These are phyloP conservation scores for Pinus albicaulis DNA, from an alignment of 75 land plant species.

Conservation along the genomic window DNA sequence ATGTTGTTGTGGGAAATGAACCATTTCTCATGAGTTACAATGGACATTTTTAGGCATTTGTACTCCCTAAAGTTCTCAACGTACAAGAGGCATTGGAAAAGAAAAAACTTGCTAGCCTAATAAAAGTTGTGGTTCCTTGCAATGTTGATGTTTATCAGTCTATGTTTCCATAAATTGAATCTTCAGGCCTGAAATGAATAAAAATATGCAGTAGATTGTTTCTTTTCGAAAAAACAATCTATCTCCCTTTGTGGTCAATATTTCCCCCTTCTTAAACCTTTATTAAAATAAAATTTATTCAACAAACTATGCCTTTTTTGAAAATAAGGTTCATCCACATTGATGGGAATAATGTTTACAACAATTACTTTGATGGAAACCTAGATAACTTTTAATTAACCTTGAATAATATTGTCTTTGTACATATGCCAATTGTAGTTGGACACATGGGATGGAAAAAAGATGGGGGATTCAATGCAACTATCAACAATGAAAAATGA, in stretches of 20 bases:
- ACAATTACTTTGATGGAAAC: not conserved
- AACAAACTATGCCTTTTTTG: conserved; percentile 54
- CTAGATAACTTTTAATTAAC: conserved; percentile 59
- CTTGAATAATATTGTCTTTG: conserved; percentile 48
- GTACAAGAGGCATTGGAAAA: conserved; percentile 55
- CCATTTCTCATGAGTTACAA: conserved; percentile 49
- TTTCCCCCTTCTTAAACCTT: conserved; percentile 51
- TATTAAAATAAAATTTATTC: conserved; percentile 49
- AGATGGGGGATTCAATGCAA: conserved; percentile 76
- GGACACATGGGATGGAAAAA: conserved; percentile 95
- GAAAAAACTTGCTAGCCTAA: conserved; percentile 40
- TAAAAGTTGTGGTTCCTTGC: conserved; percentile 86
- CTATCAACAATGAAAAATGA: conserved; percentile 39
- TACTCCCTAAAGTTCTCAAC: conserved; percentile 64
- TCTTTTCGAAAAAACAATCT: conserved; percentile 38
- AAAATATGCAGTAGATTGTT: conserved; percentile 60
- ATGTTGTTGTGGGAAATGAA: conserved; percentile 82
- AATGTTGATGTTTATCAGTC: conserved; percentile 59
- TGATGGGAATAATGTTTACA: conserved; percentile 55
- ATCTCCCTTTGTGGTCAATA: conserved; percentile 75
- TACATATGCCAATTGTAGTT: conserved; percentile 49
- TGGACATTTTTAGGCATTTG: conserved; percentile 20
- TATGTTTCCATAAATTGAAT: conserved; percentile 53
- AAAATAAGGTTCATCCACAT: conserved; percentile 33
- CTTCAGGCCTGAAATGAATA: conserved; percentile 66